Percentiles rank a stretch among this genome's conserved stretches.
Evolutionary conservation across 2,329 filamentous ascomycete genomes (phyloP).

Genomic region (Colletotrichum trifolii): DNA sequence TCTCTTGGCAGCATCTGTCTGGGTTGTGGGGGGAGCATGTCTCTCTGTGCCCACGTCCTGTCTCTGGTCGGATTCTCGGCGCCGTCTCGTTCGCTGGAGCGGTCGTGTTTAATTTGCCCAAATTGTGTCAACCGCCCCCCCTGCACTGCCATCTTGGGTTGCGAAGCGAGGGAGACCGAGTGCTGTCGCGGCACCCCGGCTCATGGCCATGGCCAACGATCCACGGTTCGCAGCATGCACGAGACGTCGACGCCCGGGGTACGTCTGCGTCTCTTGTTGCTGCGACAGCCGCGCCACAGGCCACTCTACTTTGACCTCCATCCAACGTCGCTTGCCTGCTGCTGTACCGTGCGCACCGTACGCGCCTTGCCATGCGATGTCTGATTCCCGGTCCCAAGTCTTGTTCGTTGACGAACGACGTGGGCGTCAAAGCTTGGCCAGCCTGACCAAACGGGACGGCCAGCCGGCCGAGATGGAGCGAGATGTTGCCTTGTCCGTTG

Average conservation of each 20-base stretch:
- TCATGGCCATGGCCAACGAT: neutral
- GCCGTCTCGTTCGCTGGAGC: conserved; percentile 13
- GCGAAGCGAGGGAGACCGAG: conserved; percentile 27
- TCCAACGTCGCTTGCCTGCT: conserved; percentile 16
- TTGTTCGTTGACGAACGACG: too few species aligned
- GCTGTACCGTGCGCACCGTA: neutral
- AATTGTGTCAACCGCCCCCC: conserved; percentile 35
- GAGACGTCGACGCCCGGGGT: conserved; percentile 17
- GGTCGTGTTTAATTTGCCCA: conserved; percentile 34
- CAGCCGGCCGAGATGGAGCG: conserved; percentile 51
- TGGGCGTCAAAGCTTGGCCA: conserved; percentile 26
- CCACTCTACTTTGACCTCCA: conserved; percentile 35
- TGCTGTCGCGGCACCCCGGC: conserved; percentile 9
- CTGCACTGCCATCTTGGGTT: conserved; percentile 26
- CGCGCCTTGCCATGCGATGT: too few species aligned
- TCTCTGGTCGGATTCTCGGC: conserved; percentile 19
- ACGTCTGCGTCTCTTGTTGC: neutral
- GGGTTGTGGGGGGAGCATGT: conserved; percentile 25
- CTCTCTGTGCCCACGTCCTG: neutral
- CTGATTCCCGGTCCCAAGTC: too few species aligned
- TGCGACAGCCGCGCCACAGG: conserved; percentile 16
- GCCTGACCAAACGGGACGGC: conserved; percentile 33
- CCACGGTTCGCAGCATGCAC: conserved; percentile 20
- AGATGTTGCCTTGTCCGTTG: conserved; percentile 45
- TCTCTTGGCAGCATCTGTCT: neutral